Base-by-base conservation (phyloP, 1,284 basidiomycete species). In the Peniophora sp. region DNA sequence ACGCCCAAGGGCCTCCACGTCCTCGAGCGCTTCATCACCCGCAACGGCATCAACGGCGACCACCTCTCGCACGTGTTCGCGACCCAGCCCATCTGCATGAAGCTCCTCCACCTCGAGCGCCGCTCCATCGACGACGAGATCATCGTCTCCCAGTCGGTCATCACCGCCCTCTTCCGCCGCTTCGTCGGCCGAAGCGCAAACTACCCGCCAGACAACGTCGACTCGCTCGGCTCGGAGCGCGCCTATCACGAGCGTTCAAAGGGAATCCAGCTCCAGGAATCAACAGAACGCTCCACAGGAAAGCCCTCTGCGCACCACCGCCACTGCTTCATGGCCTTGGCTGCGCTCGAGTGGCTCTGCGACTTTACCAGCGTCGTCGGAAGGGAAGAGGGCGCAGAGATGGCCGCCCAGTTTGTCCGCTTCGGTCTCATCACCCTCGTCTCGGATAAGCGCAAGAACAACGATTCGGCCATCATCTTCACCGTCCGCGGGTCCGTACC, bases 1-100 rank as follows among this genome's bases (percentile, higher is more conserved):
- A 99, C 97, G 12, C 91, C 96, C 17, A 99, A 99, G 70, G 97
- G 97, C 51, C 82, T 99, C 49, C 97, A 99, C 64, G 92, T 99
- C 59, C 83, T 99, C 54, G 97, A 99, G 66, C 86, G 97, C 25
- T 99, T 99, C 77, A 97, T 99, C 75, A 92, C 89, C 68, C 97
- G 97, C 77, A 99, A 99, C 67, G 97, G 97, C 58, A 98, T 99
- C 73, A 92, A 85, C 62, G 86, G 90, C 51, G 94, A 97, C 69
- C 88, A 96, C 65, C 81, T 98, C 20, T 82, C 94, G 57, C 81
- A 81, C 47, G 89, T 97, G 44, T 99, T 98, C 65, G 82, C 85
- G 9, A 81, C 89, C 0, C 95, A 98, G 64, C 93, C 96, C 32
- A 97, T 99, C 63, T 97, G 93, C 71, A 92, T 98, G 80, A 97